Evolutionary conservation across 208 protist genomes (phyloP).

Genomic region (Crithidia acanthocephali): DNA sequence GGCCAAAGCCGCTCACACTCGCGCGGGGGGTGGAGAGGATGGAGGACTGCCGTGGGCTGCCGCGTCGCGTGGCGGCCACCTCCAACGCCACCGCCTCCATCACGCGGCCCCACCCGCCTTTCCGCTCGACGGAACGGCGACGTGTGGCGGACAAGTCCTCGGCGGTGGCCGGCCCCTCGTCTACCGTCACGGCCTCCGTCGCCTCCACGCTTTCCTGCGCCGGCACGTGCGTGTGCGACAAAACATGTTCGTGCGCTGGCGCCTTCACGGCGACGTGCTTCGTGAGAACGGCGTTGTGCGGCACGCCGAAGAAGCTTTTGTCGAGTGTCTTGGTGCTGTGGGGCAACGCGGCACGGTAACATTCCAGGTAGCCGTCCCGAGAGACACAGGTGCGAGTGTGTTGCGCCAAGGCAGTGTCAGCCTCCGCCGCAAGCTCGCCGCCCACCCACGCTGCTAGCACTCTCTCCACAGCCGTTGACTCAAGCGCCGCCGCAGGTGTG

Average conservation of each 20-base stretch:
- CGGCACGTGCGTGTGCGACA: neutral
- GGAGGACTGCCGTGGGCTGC: conserved; percentile 1
- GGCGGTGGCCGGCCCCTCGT: neutral
- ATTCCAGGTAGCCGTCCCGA: conserved; percentile 6
- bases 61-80: neutral
- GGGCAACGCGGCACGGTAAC: neutral
- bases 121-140: neutral
- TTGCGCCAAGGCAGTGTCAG: conserved; percentile 12
- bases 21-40: neutral
- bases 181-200: neutral
- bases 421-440: conserved; percentile 11
- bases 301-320: no score
- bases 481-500: neutral
- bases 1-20: neutral
- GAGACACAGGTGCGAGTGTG: neutral
- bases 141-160: neutral
- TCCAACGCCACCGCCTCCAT: conserved; percentile 24
- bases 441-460: conserved; percentile 14
- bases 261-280: neutral
- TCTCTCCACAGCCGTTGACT: neutral
- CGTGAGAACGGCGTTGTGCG: conserved; percentile 1
- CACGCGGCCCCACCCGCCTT: conserved; percentile 4
- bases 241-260: neutral
- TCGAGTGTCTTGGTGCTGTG: neutral
- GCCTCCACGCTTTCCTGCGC: neutral